Evolutionary conservation across 192 early-diverging fungal genomes (phyloP).

Genomic region (Geosiphon pyriformis): DNA sequence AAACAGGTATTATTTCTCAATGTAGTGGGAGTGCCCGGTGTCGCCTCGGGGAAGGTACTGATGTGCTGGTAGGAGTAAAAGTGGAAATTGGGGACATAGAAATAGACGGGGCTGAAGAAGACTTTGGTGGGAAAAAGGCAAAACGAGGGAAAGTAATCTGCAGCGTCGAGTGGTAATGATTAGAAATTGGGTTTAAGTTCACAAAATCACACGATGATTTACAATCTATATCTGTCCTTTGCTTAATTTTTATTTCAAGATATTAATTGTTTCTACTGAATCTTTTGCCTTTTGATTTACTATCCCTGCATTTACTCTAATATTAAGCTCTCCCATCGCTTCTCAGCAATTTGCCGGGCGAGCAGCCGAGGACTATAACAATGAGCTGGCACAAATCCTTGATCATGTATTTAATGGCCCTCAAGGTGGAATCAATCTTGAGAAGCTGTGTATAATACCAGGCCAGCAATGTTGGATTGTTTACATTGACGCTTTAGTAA

Average conservation of each 20-base stretch:
- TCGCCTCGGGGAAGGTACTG: slow-evolving; percentile 75
- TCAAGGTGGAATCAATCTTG: slow-evolving; percentile 80
- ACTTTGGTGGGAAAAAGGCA: slow-evolving; percentile 21
- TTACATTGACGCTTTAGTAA: slow-evolving; percentile 82
- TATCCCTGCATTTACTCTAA: background rate
- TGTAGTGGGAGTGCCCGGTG: slow-evolving; percentile 85
- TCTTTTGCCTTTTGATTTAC: background rate
- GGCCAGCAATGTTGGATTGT: slow-evolving; percentile 87
- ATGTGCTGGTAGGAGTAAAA: slow-evolving; percentile 93
- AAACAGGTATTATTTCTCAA: slow-evolving; percentile 84
- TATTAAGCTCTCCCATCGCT: slow-evolving; percentile 68
- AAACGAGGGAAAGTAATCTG: slow-evolving; percentile 67
- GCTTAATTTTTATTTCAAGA: too few relatives aligned
- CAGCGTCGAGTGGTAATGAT: slow-evolving; percentile 81
- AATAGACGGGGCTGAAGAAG: slow-evolving; percentile 50
- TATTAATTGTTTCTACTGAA: background rate
- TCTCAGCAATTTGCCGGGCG: slow-evolving; percentile 75
- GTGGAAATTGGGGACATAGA: slow-evolving; percentile 76
- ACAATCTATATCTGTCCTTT: too few relatives aligned
- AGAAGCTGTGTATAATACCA: slow-evolving; percentile 85
- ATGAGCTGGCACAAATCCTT: slow-evolving; percentile 77
- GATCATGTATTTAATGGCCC: slow-evolving; percentile 74
- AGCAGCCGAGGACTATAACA: slow-evolving; percentile 78
- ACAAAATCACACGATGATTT: too few relatives aligned
- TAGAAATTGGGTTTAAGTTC: too few relatives aligned